A percentile compares a stretch with the other conserved stretches of the same genome.
phyloP scores from a whole-genome alignment of 2,329 filamentous ascomycete genomes.

The Zasmidium cellare region DNA sequence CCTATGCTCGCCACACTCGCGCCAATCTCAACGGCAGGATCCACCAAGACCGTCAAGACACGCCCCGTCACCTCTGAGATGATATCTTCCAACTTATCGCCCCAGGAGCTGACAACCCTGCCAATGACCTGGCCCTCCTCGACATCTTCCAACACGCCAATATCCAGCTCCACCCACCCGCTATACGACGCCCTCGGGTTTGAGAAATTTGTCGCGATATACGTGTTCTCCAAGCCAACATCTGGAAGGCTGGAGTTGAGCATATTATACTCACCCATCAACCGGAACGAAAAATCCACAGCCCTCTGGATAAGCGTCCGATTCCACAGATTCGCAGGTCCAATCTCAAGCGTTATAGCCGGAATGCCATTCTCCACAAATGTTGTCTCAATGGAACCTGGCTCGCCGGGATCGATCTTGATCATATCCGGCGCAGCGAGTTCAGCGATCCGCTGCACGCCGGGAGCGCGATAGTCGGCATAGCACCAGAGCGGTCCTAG shows the following conservation, averaged over 20 bases:
- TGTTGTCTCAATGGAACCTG: slow-evolving; percentile 41
- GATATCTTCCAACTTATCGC: slow-evolving; percentile 38
- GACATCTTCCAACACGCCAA: slow-evolving; percentile 36
- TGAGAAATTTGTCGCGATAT: slow-evolving; percentile 33
- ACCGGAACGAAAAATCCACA: slow-evolving; percentile 32
- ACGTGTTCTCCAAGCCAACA: slow-evolving; percentile 20
- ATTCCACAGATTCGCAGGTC: slow-evolving; percentile 41
- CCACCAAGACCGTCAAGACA: slow-evolving; percentile 37
- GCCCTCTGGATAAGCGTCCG: slow-evolving; percentile 37
- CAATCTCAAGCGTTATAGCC: slow-evolving; percentile 42
- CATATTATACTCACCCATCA: slow-evolving; percentile 32
- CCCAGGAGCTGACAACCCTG: slow-evolving; percentile 37
- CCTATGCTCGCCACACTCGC: slow-evolving; percentile 37
- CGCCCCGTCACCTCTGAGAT: slow-evolving; percentile 34
- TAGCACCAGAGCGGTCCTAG: slow-evolving; percentile 42
- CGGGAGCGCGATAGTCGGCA: slow-evolving; percentile 38
- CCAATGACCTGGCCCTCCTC: slow-evolving; percentile 39
- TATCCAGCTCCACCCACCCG: slow-evolving; percentile 28
- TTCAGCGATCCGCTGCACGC: slow-evolving; percentile 41
- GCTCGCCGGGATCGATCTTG: slow-evolving; percentile 42
- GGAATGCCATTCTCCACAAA: slow-evolving; percentile 38
- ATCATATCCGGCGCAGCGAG: slow-evolving; percentile 41
- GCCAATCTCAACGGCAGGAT: slow-evolving; percentile 39
- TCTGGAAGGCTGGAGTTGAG: slow-evolving; percentile 5
- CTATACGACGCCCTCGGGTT: slow-evolving; percentile 36